Percentiles rank a stretch among this genome's conserved stretches.
These are phyloP conservation scores for Fraxinus cuspidata DNA, from an alignment of 257 asterid genomes.

Conservation along the genomic window DNA sequence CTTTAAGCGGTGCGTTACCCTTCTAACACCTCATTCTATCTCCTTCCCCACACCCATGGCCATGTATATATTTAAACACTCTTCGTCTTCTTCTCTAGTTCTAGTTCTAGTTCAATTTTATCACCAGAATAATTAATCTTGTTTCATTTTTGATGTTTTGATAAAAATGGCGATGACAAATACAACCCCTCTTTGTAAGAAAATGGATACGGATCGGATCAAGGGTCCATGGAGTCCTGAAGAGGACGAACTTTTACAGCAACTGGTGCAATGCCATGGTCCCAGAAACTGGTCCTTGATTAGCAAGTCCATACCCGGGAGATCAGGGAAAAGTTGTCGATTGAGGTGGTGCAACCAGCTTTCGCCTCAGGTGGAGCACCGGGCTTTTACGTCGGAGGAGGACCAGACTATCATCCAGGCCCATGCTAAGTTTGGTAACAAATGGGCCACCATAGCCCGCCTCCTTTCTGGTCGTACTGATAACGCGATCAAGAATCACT, in stretches of 20 bases:
- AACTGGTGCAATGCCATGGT: conserved; percentile 78
- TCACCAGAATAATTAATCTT: background rate
- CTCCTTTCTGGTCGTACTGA: conserved; percentile 90
- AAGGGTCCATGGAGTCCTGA: conserved; percentile 99
- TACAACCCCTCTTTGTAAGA: conserved; percentile 18
- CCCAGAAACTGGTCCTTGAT: conserved; percentile 92
- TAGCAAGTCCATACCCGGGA: conserved; percentile 75
- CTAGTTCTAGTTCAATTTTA: background rate
- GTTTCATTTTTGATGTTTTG: conserved; percentile 13
- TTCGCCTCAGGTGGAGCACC: conserved; percentile 90
- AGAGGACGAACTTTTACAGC: conserved; percentile 71
- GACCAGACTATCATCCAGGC: conserved; percentile 81
- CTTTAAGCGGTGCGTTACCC: conserved; percentile 43
- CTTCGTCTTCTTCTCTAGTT: conserved; percentile 1
- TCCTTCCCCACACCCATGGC: background rate
- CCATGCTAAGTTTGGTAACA: conserved; percentile 83
- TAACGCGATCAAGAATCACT: conserved; percentile 92
- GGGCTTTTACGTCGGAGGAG: conserved; percentile 79
- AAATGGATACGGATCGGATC: conserved; percentile 73
- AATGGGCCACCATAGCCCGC: conserved; percentile 97
- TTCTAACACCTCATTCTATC: conserved; percentile 1
- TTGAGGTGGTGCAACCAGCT: conserved; percentile 97
- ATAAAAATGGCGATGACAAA: conserved; percentile 28
- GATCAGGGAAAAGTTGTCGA: conserved; percentile 93
- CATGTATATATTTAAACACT: background rate